Evolutionary conservation across 345 rosid genomes (phyloP).

Genomic region (Atalantia buxifolia): DNA sequence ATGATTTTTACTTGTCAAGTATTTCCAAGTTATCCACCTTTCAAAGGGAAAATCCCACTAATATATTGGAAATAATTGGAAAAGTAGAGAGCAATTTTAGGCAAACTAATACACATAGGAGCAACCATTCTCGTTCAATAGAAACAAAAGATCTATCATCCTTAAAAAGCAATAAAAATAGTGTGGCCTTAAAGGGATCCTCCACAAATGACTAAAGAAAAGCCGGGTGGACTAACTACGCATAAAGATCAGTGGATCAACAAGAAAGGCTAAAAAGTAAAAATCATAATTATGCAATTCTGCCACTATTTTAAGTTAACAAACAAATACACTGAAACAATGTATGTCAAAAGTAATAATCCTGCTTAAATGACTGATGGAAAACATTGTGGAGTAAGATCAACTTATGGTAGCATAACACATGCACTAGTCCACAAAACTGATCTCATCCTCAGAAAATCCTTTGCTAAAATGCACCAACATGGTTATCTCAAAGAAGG

Average conservation of each 20-base stretch:
- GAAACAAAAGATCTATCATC: neutral
- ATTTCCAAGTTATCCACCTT: neutral
- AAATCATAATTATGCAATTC: neutral
- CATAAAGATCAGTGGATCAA: neutral
- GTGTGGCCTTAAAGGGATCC: neutral
- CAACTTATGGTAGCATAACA: conserved; percentile 8
- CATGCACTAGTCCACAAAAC: conserved; percentile 12
- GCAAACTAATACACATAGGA: neutral
- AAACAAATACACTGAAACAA: neutral
- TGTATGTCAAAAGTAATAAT: conserved; percentile 1
- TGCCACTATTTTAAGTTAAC: neutral
- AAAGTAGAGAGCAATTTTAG: neutral
- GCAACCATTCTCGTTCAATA: neutral
- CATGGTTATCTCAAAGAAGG: conserved; percentile 14
- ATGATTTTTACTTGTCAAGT: neutral
- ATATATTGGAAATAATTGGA: neutral
- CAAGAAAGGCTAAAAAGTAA: neutral
- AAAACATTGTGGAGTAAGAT: neutral
- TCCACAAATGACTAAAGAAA: neutral
- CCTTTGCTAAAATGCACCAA: conserved; percentile 3
- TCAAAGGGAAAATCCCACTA: neutral
- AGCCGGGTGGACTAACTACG: neutral
- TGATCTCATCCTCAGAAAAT: conserved; percentile 14
- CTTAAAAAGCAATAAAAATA: neutral
- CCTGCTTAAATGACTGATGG: neutral